These are phyloP conservation scores for Paecilomyces formosus DNA, from an alignment of 2,329 filamentous ascomycete genomes.

Conservation along the genomic window DNA sequence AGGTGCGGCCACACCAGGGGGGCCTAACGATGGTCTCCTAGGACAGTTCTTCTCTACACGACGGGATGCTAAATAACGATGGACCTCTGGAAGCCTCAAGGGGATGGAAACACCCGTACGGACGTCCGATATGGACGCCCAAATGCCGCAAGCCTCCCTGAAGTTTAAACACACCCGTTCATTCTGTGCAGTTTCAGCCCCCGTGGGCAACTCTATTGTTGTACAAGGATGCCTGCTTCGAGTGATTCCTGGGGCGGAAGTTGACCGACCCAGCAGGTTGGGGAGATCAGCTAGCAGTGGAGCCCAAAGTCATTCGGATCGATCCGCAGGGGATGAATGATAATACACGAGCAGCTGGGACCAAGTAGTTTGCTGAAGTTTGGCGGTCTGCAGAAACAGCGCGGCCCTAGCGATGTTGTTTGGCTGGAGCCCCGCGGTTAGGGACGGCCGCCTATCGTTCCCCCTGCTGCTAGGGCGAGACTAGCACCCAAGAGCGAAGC, in stretches of 20 bases:
- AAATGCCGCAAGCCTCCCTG: background rate
- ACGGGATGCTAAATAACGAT: background rate
- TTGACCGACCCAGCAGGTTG: background rate
- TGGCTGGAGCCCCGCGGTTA: background rate
- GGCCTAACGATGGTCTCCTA: background rate
- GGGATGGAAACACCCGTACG: background rate
- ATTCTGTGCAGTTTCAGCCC: background rate
- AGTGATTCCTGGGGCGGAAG: background rate
- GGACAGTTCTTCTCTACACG: background rate
- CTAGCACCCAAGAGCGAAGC: background rate
- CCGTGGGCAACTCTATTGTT: background rate
- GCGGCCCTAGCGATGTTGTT: background rate
- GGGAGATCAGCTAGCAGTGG: background rate
- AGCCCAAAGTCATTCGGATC: background rate
- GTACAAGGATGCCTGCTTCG: background rate
- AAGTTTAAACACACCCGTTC: background rate
- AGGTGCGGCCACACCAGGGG: background rate
- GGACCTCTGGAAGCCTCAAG: background rate
- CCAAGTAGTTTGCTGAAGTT: background rate
- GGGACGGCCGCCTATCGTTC: background rate
- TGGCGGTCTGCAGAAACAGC: background rate
- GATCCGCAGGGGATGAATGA: background rate
- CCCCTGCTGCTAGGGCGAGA: background rate
- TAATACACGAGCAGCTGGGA: background rate
- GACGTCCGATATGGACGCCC: background rate